Percentiles rank a stretch among this genome's conserved stretches.
phyloP scores from a whole-genome alignment of 352 stramenopile genomes.

The Pythium aquatile region DNA sequence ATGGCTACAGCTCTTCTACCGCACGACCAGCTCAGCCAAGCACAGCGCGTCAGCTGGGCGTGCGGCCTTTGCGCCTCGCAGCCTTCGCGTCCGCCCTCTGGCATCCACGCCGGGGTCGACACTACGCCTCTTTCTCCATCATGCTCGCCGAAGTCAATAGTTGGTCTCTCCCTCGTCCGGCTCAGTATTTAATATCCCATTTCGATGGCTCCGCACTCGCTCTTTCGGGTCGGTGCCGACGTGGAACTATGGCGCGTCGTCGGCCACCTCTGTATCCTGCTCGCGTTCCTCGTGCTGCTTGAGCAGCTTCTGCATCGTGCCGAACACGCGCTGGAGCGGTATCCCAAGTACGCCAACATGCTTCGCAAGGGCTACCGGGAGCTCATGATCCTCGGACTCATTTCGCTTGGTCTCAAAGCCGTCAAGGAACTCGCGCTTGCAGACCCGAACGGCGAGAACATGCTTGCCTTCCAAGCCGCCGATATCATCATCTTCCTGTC shows the following conservation, averaged over 20 bases:
- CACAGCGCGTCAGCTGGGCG: neutral
- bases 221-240: constrained; percentile 49
- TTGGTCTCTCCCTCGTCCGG: neutral
- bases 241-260: constrained; percentile 61
- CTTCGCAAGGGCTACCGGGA: constrained; percentile 46
- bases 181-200: constrained; percentile 7
- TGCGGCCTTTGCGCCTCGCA: neutral
- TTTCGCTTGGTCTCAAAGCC: constrained; percentile 36
- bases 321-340: constrained; percentile 22
- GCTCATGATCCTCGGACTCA: constrained; percentile 33
- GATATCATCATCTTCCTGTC: constrained; percentile 37
- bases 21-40: neutral
- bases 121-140: neutral
- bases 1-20: constrained; percentile 5
- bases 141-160: neutral
- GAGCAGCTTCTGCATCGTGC: constrained; percentile 30
- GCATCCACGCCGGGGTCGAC: neutral
- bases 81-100: neutral
- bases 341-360: constrained; percentile 53
- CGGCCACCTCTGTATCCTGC: constrained; percentile 44
- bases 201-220: constrained; percentile 25
- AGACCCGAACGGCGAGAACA: constrained; percentile 11
- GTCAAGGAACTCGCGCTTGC: constrained; percentile 24
- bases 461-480: constrained; percentile 34
- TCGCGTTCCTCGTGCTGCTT: constrained; percentile 25